phyloP scores from a whole-genome alignment of 2,329 filamentous ascomycete genomes.

The Pseudopithomyces maydicus region DNA sequence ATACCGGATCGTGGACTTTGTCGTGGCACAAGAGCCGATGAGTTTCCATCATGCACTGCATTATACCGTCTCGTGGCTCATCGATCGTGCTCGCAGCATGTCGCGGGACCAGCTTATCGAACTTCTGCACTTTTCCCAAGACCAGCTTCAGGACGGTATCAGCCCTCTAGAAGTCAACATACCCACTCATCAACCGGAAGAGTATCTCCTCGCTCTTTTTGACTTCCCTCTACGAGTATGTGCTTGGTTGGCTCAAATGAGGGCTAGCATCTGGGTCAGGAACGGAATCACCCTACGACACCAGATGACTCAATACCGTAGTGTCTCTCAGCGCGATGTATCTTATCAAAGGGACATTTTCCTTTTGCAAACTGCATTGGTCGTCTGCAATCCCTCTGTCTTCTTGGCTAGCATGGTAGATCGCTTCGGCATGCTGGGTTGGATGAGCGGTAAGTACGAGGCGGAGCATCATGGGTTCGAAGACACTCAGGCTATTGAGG shows the following conservation, averaged over 20 bases:
- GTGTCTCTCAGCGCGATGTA: slow-evolving; percentile 86
- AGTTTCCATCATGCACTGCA: slow-evolving; percentile 98
- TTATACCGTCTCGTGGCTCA: slow-evolving; percentile 93
- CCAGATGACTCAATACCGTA: slow-evolving; percentile 91
- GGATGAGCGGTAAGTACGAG: slow-evolving; percentile 84
- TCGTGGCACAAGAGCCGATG: slow-evolving; percentile 86
- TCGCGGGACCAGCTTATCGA: slow-evolving; percentile 67
- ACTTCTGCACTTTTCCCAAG: slow-evolving; percentile 72
- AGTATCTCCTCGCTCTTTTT: slow-evolving; percentile 84
- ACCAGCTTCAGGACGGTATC: slow-evolving; percentile 70
- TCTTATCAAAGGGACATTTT: slow-evolving; percentile 95
- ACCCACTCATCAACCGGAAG: slow-evolving; percentile 68
- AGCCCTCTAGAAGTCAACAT: slow-evolving; percentile 63
- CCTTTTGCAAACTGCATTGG: slow-evolving; percentile 86
- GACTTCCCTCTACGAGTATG: slow-evolving; percentile 93
- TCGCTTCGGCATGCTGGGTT: slow-evolving; percentile 84
- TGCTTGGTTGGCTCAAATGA: slow-evolving; percentile 97
- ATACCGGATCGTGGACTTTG: slow-evolving; percentile 75
- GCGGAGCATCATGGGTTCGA: slow-evolving; percentile 71
- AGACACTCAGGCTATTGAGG: slow-evolving; percentile 84
- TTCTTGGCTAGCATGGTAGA: slow-evolving; percentile 90
- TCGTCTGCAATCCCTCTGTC: slow-evolving; percentile 80
- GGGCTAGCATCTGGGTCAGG: slow-evolving; percentile 96
- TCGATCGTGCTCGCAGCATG: slow-evolving; percentile 85
- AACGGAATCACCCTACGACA: slow-evolving; percentile 96